Percentiles rank a stretch among this genome's conserved stretches.
Evolutionary conservation across 495 filamentous ascomycete genomes (phyloP).

Genomic region (Viridothelium virens): DNA sequence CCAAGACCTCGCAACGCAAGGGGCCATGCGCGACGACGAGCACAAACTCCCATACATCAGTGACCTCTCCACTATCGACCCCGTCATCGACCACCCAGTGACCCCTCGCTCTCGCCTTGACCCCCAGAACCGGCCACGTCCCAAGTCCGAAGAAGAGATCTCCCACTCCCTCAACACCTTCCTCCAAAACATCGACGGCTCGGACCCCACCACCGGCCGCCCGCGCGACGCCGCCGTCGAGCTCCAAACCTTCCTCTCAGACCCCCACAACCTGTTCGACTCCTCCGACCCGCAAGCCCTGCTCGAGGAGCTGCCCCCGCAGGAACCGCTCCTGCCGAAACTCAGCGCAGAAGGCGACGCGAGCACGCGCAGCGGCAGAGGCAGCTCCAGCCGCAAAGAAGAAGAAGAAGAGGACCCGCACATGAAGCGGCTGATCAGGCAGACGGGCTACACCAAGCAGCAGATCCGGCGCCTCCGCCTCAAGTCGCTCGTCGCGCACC

Average conservation of each 20-base stretch:
- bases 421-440: constrained; percentile 53
- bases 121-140: constrained; percentile 49
- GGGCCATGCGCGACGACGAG: constrained; percentile 58
- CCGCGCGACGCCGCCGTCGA: constrained; percentile 35
- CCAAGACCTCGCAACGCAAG: constrained; percentile 66
- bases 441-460: constrained; percentile 55
- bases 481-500: constrained; percentile 61
- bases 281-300: constrained; percentile 31
- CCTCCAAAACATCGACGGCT: constrained; percentile 36
- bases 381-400: constrained; percentile 5
- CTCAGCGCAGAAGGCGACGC: constrained; percentile 5
- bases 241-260: constrained; percentile 34
- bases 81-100: constrained; percentile 51
- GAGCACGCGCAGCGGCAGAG: constrained; percentile 19
- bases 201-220: constrained; percentile 26
- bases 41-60: constrained; percentile 71
- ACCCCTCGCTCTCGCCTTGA: constrained; percentile 49
- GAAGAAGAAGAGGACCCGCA: constrained; percentile 41
- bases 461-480: constrained; percentile 49
- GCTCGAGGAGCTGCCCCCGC: constrained; percentile 12
- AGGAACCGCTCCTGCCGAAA: constrained; percentile 11
- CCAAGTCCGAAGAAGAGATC: constrained; percentile 49
- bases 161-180: constrained; percentile 50
- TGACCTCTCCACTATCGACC: constrained; percentile 62
- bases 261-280: constrained; percentile 32